These are phyloP conservation scores for Syncephalis fuscata DNA, from an alignment of 371 early-diverging fungal genomes.

Conservation along the genomic window DNA sequence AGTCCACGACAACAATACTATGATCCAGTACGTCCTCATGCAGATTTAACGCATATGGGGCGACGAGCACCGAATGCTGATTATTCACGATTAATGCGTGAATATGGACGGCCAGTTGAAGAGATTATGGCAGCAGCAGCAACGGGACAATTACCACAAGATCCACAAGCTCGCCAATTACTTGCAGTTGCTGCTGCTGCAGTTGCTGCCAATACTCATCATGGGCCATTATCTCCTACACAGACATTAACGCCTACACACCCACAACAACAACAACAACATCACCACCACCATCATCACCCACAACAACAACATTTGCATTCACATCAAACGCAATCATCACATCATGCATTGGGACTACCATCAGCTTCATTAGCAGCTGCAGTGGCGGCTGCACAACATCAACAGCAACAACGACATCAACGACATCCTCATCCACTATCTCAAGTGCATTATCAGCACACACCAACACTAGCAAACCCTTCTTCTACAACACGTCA, in stretches of 20 bases:
- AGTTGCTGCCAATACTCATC: slow-evolving; percentile 13
- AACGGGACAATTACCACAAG: no score
- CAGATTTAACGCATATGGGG: slow-evolving; percentile 9
- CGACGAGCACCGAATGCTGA: no score
- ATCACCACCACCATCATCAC: slow-evolving; percentile 15
- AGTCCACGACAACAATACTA: no score
- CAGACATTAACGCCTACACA: slow-evolving; percentile 1
- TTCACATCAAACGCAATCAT: slow-evolving; percentile 12
- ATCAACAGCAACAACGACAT: slow-evolving; percentile 15
- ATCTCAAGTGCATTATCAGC: slow-evolving; percentile 8
- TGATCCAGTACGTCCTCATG: slow-evolving; percentile 1
- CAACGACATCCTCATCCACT: slow-evolving; percentile 10
- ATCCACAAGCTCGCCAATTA: slow-evolving; percentile 4
- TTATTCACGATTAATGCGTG: no score
- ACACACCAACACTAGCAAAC: slow-evolving; percentile 16
- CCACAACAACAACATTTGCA: slow-evolving; percentile 4
- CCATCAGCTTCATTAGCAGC: no score
- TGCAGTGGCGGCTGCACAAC: no score
- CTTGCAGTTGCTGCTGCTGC: slow-evolving; percentile 16
- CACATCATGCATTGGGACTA: no score
- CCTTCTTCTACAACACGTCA: no score
- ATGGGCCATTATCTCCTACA: slow-evolving; percentile 10
- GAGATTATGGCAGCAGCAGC: no score
- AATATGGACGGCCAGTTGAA: no score
- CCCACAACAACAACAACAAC: slow-evolving; percentile 10